These are phyloP conservation scores for Nothophoma quercina DNA, from an alignment of 2,329 filamentous ascomycete species.

Conservation along the genomic window DNA sequence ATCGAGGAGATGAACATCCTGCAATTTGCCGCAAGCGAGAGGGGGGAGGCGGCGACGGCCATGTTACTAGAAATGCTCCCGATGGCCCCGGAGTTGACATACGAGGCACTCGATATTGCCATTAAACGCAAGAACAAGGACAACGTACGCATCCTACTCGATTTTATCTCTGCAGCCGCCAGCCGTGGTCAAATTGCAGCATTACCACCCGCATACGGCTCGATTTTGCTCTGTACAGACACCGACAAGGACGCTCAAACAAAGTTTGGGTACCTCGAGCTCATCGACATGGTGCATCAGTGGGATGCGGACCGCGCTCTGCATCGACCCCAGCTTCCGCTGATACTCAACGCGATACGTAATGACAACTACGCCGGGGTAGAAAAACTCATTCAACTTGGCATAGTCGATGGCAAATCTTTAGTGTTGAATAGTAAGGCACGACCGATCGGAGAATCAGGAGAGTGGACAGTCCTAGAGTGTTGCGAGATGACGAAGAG, in stretches of 20 bases:
- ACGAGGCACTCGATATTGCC: constrained; percentile 27
- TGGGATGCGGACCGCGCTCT: constrained; percentile 27
- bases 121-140: constrained; percentile 23
- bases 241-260: constrained; percentile 13
- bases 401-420: constrained; percentile 21
- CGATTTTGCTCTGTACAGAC: constrained; percentile 16
- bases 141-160: constrained; percentile 22
- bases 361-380: constrained; percentile 27
- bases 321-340: constrained; percentile 22
- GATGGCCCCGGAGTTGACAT: constrained; percentile 24
- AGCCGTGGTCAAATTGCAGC: constrained; percentile 23
- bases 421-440: constrained; percentile 29
- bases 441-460: constrained; percentile 22
- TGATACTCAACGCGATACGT: constrained; percentile 26
- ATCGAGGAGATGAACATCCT: constrained; percentile 28
- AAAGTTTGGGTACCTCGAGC: constrained; percentile 15
- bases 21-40: constrained; percentile 23
- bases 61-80: constrained; percentile 27
- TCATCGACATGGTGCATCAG: constrained; percentile 25
- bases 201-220: constrained; percentile 27
- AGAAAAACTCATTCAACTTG: constrained; percentile 23
- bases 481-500: constrained; percentile 28
- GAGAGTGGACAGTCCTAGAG: constrained; percentile 27
- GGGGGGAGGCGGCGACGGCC: constrained; percentile 18
- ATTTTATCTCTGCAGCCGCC: constrained; percentile 26